These are phyloP conservation scores for Annulohypoxylon stygium DNA, from an alignment of 495 filamentous ascomycete genomes.

Conservation along the genomic window DNA sequence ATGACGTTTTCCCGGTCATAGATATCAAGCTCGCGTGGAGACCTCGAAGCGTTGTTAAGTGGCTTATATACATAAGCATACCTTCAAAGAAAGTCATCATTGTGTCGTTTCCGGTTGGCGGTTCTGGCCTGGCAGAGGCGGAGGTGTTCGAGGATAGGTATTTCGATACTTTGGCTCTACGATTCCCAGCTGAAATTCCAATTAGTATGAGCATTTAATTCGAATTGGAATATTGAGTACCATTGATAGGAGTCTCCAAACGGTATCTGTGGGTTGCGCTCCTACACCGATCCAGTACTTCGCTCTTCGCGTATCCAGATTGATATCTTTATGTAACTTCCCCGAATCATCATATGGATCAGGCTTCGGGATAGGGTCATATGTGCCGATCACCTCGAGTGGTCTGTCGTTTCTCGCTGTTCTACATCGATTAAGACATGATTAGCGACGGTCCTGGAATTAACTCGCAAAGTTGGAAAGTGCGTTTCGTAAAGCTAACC, in stretches of 20 bases:
- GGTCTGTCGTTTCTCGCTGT: constrained; percentile 87
- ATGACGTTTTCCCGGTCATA: background rate
- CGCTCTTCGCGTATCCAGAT: constrained; percentile 82
- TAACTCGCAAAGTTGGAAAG: background rate
- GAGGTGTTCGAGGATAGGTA: constrained; percentile 46
- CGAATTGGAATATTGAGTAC: constrained; percentile 62
- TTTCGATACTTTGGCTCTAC: constrained; percentile 51
- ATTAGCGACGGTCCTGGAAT: background rate
- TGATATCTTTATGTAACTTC: constrained; percentile 86
- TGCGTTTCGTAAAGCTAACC: constrained; percentile 67
- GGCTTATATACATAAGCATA: constrained; percentile 10
- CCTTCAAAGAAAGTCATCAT: background rate
- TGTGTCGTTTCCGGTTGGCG: constrained; percentile 21
- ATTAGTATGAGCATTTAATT: background rate
- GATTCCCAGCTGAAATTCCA: constrained; percentile 43
- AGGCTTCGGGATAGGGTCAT: constrained; percentile 87
- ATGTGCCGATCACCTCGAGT: constrained; percentile 94
- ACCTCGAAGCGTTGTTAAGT: background rate
- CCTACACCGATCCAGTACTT: constrained; percentile 98
- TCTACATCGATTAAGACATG: constrained; percentile 50
- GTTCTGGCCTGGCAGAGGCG: constrained; percentile 39
- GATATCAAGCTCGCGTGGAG: background rate
- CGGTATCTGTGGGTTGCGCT: constrained; percentile 90
- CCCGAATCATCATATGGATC: constrained; percentile 75
- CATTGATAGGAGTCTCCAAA: constrained; percentile 87